Conservation (phyloP, 2,329 filamentous ascomycete species). For the Botrytis medusae region DNA sequence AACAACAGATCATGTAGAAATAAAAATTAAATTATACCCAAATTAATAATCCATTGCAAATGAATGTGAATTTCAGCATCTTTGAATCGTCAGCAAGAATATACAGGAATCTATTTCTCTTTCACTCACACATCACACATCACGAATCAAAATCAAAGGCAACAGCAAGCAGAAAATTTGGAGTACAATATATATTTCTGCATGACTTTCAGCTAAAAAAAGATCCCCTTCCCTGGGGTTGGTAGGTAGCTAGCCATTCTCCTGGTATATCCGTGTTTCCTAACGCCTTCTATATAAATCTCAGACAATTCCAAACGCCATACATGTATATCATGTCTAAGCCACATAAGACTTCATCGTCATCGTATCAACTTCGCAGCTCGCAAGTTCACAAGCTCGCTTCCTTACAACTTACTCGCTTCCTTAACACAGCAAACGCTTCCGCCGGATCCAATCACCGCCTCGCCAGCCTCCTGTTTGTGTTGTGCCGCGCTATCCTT, state of each 20-base stretch:
- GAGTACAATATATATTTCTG: constrained; percentile 25
- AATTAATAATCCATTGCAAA: not conserved
- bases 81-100: not conserved
- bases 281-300: not conserved
- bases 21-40: not conserved
- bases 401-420: constrained; percentile 14
- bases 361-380: not conserved
- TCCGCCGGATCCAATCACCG: constrained; percentile 14
- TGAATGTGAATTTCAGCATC: not conserved
- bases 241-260: constrained; percentile 23
- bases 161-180: not conserved
- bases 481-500: constrained; percentile 5
- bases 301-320: not conserved
- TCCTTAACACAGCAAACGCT: constrained; percentile 21
- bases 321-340: not conserved
- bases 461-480: constrained; percentile 7
- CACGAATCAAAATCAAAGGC: not conserved
- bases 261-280: constrained; percentile 9
- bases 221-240: not conserved
- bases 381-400: not conserved
- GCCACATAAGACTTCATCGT: not conserved
- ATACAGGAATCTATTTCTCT: not conserved
- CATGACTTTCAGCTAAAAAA: constrained; percentile 24
- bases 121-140: not conserved
- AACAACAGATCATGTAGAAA: not conserved